A percentile compares a stretch with the other conserved stretches of the same genome.
These are phyloP conservation scores for Begonia peltatifolia DNA, from an alignment of 306 rosid genomes.

Conservation along the genomic window DNA sequence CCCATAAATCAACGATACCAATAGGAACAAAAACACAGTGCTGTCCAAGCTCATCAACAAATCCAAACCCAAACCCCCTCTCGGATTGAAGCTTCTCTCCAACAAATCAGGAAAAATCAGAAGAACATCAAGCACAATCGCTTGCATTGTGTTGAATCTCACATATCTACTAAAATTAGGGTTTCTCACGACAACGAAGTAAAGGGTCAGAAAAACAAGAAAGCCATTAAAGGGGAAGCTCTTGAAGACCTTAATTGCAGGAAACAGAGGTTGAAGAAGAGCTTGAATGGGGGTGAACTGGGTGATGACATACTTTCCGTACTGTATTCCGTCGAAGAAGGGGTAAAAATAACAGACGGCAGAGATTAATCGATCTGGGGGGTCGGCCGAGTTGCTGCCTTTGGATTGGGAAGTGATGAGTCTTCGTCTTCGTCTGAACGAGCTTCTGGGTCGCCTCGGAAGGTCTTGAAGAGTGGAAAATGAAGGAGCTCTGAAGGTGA, in stretches of 20 bases:
- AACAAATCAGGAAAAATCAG: conserved; percentile 74
- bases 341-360: conserved; percentile 89
- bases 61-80: conserved; percentile 73
- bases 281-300: conserved; percentile 65
- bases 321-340: conserved; percentile 79
- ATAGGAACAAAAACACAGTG: conserved; percentile 64
- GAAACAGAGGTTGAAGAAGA: conserved; percentile 53
- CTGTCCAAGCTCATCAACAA: conserved; percentile 91
- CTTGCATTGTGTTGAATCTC: conserved; percentile 97
- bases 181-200: conserved; percentile 87
- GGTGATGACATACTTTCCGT: conserved; percentile 68
- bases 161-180: conserved; percentile 75
- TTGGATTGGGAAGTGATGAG: conserved; percentile 47
- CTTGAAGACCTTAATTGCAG: conserved; percentile 76
- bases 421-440: conserved; percentile 17
- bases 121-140: conserved; percentile 84
- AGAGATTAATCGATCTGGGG: conserved; percentile 65
- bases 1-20: conserved; percentile 79
- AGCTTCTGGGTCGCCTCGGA: conserved; percentile 16
- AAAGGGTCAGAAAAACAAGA: conserved; percentile 66
- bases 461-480: conserved; percentile 16
- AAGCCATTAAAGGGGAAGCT: conserved; percentile 86
- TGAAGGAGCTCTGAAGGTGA: conserved; percentile 15
- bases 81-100: conserved; percentile 79
- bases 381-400: conserved; percentile 42